Base-by-base conservation (phyloP, 352 stramenopile species). In the Globisporangium orthogonon region DNA sequence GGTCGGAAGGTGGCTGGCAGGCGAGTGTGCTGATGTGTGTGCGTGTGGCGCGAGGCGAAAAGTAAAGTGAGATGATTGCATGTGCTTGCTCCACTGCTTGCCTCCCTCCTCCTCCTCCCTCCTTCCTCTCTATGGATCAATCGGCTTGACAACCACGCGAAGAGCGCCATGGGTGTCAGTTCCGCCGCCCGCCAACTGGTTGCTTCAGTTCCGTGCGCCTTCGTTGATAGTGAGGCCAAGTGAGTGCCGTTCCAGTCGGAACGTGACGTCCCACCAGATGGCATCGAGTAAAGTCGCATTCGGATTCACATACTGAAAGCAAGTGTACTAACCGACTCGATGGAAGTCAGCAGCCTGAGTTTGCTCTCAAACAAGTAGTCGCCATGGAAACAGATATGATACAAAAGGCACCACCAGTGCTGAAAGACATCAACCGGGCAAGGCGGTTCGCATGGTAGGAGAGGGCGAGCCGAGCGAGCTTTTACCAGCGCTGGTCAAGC, bases 11-110 rank as follows among this genome's bases (percentile, higher is more conserved):
- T 29, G 23, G 35, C 2, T 45, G 23, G 54, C 7, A 11, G 41
- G 40, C 6, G 39, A 7, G 31, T 45, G 50, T 30, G 23, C 23
- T 7, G 6, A 11, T 29, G 55, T 44, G 14, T n/a, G 49, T 11
- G 17, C 49, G 47, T 29, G 53, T n/a, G 37, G 41, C 35, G 51
- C 31, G 37, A 60, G 46, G 54, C 35, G 47, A 61, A 55, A 50
- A 47, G 55, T 30, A 61, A 43, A 61, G 47, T 61, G 55, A 61
- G 40, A 37, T 56, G 37, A 28, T 37, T 56, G 37, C 30, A 28
- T 59, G 39, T 17, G 13, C 6, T 6, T 23, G 23, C 23, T 23
- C 23, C 23, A n/a, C 4, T 15, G 35, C 6, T n/a, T 29, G 33
- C 10, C 18, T 33, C 30, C 11, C 47, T 28, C 33, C 18, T 29